A percentile compares a stretch with the other conserved stretches of the same genome.
Conservation (phyloP, 257 asterid genomes). For the Asclepias syriaca region DNA sequence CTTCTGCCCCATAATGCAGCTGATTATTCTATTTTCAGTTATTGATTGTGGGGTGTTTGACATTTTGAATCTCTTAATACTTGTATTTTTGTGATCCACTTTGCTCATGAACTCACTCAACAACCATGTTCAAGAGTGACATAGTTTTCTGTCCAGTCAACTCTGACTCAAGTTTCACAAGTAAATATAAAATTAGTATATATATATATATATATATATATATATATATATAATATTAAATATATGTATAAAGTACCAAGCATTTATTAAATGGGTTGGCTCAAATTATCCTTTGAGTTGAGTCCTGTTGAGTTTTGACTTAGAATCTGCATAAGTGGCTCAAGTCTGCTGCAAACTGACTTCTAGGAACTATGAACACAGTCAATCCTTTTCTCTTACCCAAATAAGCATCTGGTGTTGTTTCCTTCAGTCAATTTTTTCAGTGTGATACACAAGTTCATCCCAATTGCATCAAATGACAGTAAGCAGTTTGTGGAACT, state of each 20-base stretch:
- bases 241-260: neutral
- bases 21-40: neutral
- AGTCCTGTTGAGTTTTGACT: neutral
- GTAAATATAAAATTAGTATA: neutral
- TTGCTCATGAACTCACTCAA: neutral
- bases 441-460: neutral
- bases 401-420: neutral
- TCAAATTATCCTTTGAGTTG: neutral
- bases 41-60: neutral
- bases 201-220: too few relatives aligned
- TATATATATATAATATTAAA: neutral
- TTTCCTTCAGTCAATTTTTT: neutral
- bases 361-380: neutral
- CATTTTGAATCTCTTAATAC: neutral
- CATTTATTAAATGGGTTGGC: neutral
- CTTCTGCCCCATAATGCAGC: neutral
- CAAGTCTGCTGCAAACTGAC: neutral
- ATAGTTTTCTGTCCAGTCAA: neutral
- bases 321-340: neutral
- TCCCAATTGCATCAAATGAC: neutral
- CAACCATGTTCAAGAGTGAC: neutral
- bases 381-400: conserved; percentile 4
- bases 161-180: neutral
- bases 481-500: neutral
- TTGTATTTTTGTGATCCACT: neutral